Percentiles rank a stretch among this genome's conserved stretches.
Evolutionary conservation across 768 basidiomycete genomes (phyloP).

Genomic region (Kwoniella mangroviensis): DNA sequence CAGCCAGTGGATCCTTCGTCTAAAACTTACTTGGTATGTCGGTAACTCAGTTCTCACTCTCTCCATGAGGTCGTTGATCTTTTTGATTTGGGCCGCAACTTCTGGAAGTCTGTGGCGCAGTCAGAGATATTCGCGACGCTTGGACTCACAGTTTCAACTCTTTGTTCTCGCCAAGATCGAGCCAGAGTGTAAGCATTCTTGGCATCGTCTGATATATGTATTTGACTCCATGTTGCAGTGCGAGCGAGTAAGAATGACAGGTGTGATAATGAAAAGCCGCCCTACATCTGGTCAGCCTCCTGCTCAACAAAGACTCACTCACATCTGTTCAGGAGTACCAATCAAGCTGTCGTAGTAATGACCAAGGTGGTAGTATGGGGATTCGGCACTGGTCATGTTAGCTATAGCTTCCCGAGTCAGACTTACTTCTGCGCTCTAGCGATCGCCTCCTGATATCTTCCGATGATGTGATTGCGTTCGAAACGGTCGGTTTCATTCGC

Average conservation of each 20-base stretch:
- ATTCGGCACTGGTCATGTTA: constrained; percentile 63
- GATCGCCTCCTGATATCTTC: constrained; percentile 60
- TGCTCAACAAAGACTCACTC: constrained; percentile 3
- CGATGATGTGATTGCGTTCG: constrained; percentile 68
- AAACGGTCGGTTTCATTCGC: constrained; percentile 87
- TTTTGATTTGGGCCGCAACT: constrained; percentile 56
- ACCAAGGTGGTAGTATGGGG: constrained; percentile 81
- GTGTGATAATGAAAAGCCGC: constrained; percentile 58
- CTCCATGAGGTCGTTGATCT: constrained; percentile 66
- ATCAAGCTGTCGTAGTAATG: constrained; percentile 73
- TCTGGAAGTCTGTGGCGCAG: constrained; percentile 2
- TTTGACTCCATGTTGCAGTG: constrained; percentile 83
- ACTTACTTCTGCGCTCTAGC: constrained; percentile 57
- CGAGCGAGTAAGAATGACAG: constrained; percentile 69
- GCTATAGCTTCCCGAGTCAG: neutral
- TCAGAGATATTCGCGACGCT: neutral
- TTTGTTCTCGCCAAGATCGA: constrained; percentile 80
- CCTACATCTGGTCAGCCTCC: constrained; percentile 21
- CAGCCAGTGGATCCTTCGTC: neutral
- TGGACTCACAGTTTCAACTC: constrained; percentile 26
- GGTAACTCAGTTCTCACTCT: constrained; percentile 69
- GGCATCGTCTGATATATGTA: constrained; percentile 96
- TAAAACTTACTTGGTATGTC: constrained; percentile 70
- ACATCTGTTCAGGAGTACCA: constrained; percentile 21
- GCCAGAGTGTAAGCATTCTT: constrained; percentile 89